Evolutionary conservation across 768 basidiomycete species (phyloP), one percentile per base, ranked within the genome.

Genomic region (Scleroderma bovista): DNA sequence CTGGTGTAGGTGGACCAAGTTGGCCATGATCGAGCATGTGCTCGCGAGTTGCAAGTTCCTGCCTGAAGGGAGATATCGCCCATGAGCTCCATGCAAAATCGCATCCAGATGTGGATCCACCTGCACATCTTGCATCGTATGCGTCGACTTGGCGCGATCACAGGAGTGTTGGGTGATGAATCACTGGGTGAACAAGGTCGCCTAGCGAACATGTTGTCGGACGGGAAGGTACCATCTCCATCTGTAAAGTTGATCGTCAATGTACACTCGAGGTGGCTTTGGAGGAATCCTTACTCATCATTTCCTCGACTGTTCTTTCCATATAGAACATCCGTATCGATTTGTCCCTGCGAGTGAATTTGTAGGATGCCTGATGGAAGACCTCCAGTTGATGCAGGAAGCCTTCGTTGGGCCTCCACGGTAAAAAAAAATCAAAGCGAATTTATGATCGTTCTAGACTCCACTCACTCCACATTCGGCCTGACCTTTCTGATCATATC

Each of bases 41-140:
- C 61, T 93, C 91, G n/a, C 88, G 76, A 0, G 88, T 80, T 1
- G 93, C 93, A 13, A 97, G 75, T 58, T 92, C 90, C 51, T 85
- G 83, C 59, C 91, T 86, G 47, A 24, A 24, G 45, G 41, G 12
- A 41, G 11, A 41, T 32, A 38, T 24, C 41, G 51, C 20, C 41
- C 16, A 41, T 32, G 34, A 11, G 43, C 20, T 38, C 7, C 11
- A 24, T 44, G 31, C 32, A 17, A 6, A 39, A 39, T 51, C 26
- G 17, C 13, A 40, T 19, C 39, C 19, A 17, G 15, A 43, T 20
- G 6, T 11, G 40, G 32, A 54, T 76, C 44, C 51, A 84, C 87
- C 90, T 76, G 73, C 93, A 95, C 84, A 87, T 90, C 68, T 88
- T 93, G 69, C 93, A 96, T 61, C 93, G 75, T 60, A 96, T 93